phyloP scores from a whole-genome alignment of 306 rosid species.

The Acacia melanoxylon region DNA sequence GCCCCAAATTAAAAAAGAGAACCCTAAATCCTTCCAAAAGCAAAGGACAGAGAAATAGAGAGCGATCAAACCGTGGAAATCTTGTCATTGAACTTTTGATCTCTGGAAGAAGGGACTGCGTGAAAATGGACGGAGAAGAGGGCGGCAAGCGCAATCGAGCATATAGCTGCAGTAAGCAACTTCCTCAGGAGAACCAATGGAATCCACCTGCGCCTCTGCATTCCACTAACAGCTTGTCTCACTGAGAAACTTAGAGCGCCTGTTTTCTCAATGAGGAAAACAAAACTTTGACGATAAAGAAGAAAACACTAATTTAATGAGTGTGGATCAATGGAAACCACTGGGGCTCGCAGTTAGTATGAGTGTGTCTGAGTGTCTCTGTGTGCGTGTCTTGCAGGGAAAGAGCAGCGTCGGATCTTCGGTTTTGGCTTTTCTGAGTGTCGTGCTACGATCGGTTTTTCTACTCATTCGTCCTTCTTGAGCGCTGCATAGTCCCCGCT shows the following conservation, averaged over 20 bases:
- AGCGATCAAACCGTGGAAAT: slow-evolving; percentile 57
- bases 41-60: background rate
- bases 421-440: slow-evolving; percentile 22
- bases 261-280: background rate
- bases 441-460: slow-evolving; percentile 5
- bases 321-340: background rate
- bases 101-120: slow-evolving; percentile 57
- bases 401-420: background rate
- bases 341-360: background rate
- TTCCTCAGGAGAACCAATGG: slow-evolving; percentile 54
- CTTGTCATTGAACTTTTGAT: slow-evolving; percentile 63
- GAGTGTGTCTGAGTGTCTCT: background rate
- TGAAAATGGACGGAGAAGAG: slow-evolving; percentile 65
- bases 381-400: background rate
- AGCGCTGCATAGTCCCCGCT: background rate
- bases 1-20: background rate
- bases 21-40: slow-evolving; percentile 26
- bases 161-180: slow-evolving; percentile 64
- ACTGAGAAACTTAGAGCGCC: slow-evolving; percentile 1
- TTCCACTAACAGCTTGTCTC: slow-evolving; percentile 24
- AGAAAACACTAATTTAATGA: background rate
- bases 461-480: background rate
- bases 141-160: slow-evolving; percentile 51
- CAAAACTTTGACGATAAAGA: background rate
- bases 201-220: slow-evolving; percentile 65